phyloP scores from a whole-genome alignment of 1,284 basidiomycete species.

The Megacollybia platyphylla region DNA sequence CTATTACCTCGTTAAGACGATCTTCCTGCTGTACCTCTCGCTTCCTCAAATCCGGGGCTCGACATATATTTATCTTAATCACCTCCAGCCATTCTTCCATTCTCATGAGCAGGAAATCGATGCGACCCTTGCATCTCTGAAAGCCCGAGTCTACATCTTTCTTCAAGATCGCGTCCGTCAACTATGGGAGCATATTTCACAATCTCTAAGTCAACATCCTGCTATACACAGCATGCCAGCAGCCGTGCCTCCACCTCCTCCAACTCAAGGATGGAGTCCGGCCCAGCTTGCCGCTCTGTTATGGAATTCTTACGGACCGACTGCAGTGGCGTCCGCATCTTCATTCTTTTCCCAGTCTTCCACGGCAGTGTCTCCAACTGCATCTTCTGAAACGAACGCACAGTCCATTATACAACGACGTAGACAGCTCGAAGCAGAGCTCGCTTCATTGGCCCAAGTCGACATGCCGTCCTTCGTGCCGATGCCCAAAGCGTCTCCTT shows the following conservation, averaged over 20 bases:
- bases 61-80: conserved; percentile 64
- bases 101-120: conserved; percentile 75
- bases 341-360: conserved; percentile 37
- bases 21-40: conserved; percentile 80
- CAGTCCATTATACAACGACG: conserved; percentile 30
- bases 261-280: conserved; percentile 37
- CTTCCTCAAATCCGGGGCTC: conserved; percentile 84
- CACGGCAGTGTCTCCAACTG: neutral
- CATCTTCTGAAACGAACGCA: conserved; percentile 5
- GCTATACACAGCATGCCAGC: conserved; percentile 16
- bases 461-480: conserved; percentile 16
- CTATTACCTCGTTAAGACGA: conserved; percentile 74
- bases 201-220: conserved; percentile 28
- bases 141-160: conserved; percentile 46
- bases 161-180: conserved; percentile 49
- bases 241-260: conserved; percentile 28
- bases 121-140: conserved; percentile 49
- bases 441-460: conserved; percentile 26
- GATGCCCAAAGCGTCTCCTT: conserved; percentile 19
- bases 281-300: conserved; percentile 49
- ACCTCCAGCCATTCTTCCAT: conserved; percentile 71
- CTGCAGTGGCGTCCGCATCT: conserved; percentile 52
- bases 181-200: conserved; percentile 47
- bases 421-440: conserved; percentile 43
- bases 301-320: conserved; percentile 66